Evolutionary conservation across 2,329 filamentous ascomycete species (phyloP), one percentile per base, ranked within the genome.

Genomic region (Herpomyces periplanetae): DNA sequence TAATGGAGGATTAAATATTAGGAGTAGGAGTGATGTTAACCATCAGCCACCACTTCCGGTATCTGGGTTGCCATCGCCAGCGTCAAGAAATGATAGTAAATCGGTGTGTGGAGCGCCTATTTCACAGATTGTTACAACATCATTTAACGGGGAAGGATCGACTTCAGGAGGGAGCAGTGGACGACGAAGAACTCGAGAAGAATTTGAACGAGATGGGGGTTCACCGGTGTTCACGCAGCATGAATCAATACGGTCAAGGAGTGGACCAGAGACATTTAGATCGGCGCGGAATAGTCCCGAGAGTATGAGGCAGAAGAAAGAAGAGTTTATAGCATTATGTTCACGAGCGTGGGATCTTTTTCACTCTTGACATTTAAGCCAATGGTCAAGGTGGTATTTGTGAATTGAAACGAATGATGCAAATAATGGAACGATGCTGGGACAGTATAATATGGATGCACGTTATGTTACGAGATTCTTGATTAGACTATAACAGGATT

Each of bases 331-430:
- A 26, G 47, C 52, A 21, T 43, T 91, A 19, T 88, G 75, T 35
- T 58, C 68, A 28, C 50, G 68, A 31, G 80, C 80, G 5, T 96
- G 80, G 80, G 80, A 96, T 42, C 41, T 96, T 11, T 87, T 91
- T 40, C 80, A 91, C 44, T 87, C 71, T 25, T 88, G 42, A 53
- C 21, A 22, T 19, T 13, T 20, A 23, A n/a, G 13, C 13, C n/a
- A n/a, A n/a, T n/a, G n/a, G n/a, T n/a, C n/a, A n/a, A n/a, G n/a
- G n/a, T n/a, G n/a, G n/a, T n/a, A n/a, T n/a, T n/a, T n/a, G n/a
- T n/a, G n/a, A n/a, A n/a, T n/a, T n/a, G n/a, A n/a, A n/a, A n/a
- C n/a, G n/a, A n/a, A n/a, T n/a, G n/a, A n/a, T n/a, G n/a, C n/a
- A n/a, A n/a, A n/a, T n/a, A n/a, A n/a, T n/a, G n/a, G n/a, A n/a